Evolutionary conservation across 148 eudicot genomes (phyloP), one percentile per base, ranked within the genome.

Genomic region (Rhododendron williamsianum): DNA sequence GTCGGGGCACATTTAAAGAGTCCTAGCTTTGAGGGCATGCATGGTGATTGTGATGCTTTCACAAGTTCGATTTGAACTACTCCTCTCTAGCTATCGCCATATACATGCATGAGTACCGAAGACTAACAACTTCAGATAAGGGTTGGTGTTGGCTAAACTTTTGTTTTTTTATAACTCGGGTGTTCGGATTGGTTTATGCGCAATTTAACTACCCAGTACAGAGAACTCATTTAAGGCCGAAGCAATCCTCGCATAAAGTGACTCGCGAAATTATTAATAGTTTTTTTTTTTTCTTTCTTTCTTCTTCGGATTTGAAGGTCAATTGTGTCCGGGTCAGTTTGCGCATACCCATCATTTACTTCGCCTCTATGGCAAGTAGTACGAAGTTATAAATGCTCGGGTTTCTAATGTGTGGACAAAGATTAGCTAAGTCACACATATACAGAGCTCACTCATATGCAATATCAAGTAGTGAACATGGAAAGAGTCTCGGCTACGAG

Each of bases 401-500:
- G 13, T 25, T 65, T 65, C 27, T 25, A 0, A 0, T 65, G 35
- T 25, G 73, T 67, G 73, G 73, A 10, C 73, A 67, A 67, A 63
- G 25, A 2, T 23, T 63, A 63, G 69, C 4, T 63, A 63, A 63
- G 27, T 63, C 12, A 23, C 69, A 4, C n/a, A 63, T 23, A 63
- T 23, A 63, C n/a, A 58, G n/a, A 6, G 8, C 65, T 58, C n/a
- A 63, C 3, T 23, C 69, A 23, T 23, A 27, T 25, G 35, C 35
- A 67, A 67, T 67, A 4, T 69, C 36, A 69, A 30, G 19, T 30
- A 30, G 76, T 71, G 38, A 71, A 30, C 38, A 30, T 71, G 76
- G 38, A 82, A 65, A 84, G 80, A 84, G 86, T 69, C 81, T 43
- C 25, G 41, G 73, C 56, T 77, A 25, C 38, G 81, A 76, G 86